Conservation (phyloP, 192 early-diverging fungal genomes). For the Coemansia javaensis region DNA sequence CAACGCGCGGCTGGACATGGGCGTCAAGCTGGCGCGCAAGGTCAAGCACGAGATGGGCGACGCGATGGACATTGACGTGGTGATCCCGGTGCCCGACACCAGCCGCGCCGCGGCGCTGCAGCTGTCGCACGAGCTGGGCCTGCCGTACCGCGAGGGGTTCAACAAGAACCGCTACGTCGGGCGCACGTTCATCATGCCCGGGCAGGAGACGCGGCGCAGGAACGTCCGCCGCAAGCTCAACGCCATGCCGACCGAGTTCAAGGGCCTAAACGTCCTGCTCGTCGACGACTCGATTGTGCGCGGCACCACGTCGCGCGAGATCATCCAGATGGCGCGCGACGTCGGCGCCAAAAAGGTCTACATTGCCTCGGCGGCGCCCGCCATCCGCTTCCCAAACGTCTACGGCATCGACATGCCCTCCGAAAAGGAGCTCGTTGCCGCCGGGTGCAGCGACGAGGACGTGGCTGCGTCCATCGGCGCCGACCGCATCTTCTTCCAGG, state of each 20-base stretch:
- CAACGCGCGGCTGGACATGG: constrained; percentile 95
- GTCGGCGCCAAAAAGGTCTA: constrained; percentile 98
- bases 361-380: constrained; percentile 96
- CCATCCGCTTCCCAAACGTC: constrained; percentile 96
- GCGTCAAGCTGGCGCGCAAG: constrained; percentile 87
- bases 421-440: constrained; percentile 84
- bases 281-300: constrained; percentile 99
- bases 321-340: constrained; percentile 98
- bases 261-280: constrained; percentile 91
- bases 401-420: constrained; percentile 99
- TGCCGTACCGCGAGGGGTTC: constrained; percentile 96
- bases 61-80: constrained; percentile 90
- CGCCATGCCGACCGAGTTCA: constrained; percentile 96
- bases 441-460: constrained; percentile 70
- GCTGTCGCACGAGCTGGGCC: constrained; percentile 80
- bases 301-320: constrained; percentile 98
- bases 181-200: constrained; percentile 99
- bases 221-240: constrained; percentile 97
- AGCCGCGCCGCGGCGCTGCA: constrained; percentile 92
- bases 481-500: constrained; percentile 94
- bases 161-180: constrained; percentile 99
- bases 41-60: constrained; percentile 71
- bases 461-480: constrained; percentile 88
- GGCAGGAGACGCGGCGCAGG: constrained; percentile 83
- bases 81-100: constrained; percentile 98